Conservation (phyloP, 192 early-diverging fungal genomes). For the Piromyces finnis region DNA sequence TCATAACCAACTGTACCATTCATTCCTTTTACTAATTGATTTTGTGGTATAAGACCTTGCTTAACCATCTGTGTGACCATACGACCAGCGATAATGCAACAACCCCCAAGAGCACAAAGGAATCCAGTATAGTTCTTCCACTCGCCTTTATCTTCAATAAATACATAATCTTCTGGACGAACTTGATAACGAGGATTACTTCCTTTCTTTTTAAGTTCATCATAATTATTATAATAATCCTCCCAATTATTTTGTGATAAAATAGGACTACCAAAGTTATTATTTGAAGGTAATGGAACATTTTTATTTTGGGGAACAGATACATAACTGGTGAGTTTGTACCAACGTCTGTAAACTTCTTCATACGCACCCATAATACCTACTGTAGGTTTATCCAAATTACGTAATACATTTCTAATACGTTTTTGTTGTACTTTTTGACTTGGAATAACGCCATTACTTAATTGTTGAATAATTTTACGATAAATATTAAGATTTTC, state of each 20-base stretch:
- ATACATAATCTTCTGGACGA: slow-evolving; percentile 2
- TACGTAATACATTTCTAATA: slow-evolving; percentile 45
- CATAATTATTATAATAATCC: slow-evolving; percentile 2
- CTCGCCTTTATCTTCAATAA: slow-evolving; percentile 25
- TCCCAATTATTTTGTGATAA: not conserved
- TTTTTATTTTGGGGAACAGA: slow-evolving; percentile 4
- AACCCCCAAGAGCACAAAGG: slow-evolving; percentile 57
- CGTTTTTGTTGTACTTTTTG: slow-evolving; percentile 62
- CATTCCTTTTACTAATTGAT: slow-evolving; percentile 1
- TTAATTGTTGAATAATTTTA: not conserved
- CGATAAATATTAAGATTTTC: not conserved
- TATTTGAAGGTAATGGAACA: slow-evolving; percentile 10
- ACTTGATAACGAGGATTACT: slow-evolving; percentile 14
- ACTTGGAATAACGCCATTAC: slow-evolving; percentile 7
- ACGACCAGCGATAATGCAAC: slow-evolving; percentile 22
- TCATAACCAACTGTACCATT: slow-evolving; percentile 3
- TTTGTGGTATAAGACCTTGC: not conserved
- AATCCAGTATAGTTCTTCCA: slow-evolving; percentile 75
- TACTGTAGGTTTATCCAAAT: slow-evolving; percentile 40
- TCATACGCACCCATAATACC: slow-evolving; percentile 70
- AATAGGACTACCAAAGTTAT: not conserved
- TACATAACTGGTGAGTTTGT: slow-evolving; percentile 20
- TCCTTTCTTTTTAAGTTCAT: slow-evolving; percentile 6
- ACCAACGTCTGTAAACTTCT: slow-evolving; percentile 62
- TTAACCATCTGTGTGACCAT: not conserved